A percentile compares a stretch with the other conserved stretches of the same genome.
Evolutionary conservation across 331 rosid species (phyloP).

Genomic region (Malus hybrid): DNA sequence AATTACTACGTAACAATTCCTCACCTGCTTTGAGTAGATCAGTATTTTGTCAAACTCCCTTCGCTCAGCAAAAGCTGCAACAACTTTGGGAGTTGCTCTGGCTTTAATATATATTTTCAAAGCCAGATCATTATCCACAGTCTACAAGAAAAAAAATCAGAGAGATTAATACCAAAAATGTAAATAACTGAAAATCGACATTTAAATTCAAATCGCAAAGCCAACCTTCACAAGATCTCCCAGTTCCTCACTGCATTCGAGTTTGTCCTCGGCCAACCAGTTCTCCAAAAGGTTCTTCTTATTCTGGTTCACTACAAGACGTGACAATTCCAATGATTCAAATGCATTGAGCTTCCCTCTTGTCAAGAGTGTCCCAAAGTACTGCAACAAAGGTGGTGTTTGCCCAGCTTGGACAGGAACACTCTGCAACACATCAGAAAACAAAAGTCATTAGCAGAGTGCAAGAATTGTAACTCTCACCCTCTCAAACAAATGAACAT

Average conservation of each 20-base stretch:
- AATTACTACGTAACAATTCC: neutral
- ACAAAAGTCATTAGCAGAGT: neutral
- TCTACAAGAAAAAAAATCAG: conserved; percentile 38
- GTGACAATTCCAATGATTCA: conserved; percentile 77
- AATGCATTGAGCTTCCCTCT: conserved; percentile 85
- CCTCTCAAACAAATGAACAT: neutral
- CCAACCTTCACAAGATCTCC: conserved; percentile 93
- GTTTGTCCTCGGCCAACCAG: conserved; percentile 92
- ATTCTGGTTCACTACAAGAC: conserved; percentile 87
- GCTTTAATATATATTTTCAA: conserved; percentile 87
- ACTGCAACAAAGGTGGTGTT: conserved; percentile 89
- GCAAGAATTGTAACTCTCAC: neutral
- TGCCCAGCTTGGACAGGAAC: conserved; percentile 96
- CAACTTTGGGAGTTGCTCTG: conserved; percentile 90
- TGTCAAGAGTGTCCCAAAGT: conserved; percentile 77
- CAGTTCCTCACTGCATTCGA: conserved; percentile 87
- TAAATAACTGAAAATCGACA: neutral
- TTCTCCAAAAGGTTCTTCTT: conserved; percentile 85
- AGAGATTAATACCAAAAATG: neutral
- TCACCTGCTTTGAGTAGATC: conserved; percentile 86
- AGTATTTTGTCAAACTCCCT: conserved; percentile 91
- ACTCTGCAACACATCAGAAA: conserved; percentile 40
- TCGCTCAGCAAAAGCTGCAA: conserved; percentile 89
- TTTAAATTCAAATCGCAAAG: conserved; percentile 10
- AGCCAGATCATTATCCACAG: conserved; percentile 86